Conservation (phyloP, 2,329 filamentous ascomycete genomes). For the Sphaceloma murrayae region DNA sequence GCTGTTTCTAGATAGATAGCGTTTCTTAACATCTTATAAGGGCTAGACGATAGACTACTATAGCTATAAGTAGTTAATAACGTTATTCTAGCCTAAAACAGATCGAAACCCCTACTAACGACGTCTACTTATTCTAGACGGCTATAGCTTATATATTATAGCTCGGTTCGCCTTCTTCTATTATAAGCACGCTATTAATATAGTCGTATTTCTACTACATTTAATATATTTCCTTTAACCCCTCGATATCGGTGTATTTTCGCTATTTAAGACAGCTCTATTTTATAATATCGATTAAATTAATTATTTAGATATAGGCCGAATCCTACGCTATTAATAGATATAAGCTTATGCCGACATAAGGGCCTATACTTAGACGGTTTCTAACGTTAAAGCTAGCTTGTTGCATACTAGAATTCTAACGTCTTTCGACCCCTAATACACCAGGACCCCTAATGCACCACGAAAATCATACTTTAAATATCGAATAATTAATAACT, state of each 20-base stretch:
- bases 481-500: no score
- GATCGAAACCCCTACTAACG: neutral
- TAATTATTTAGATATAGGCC: neutral
- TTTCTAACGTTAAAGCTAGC: neutral
- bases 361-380: neutral
- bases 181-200: neutral
- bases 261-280: neutral
- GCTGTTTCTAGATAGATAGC: neutral
- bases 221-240: neutral
- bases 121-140: neutral
- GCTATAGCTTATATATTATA: neutral
- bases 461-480: no score
- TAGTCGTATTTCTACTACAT: neutral
- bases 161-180: neutral
- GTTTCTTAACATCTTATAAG: neutral
- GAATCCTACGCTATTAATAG: neutral
- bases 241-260: neutral
- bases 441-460: no score
- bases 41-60: neutral
- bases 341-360: neutral
- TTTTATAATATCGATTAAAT: neutral
- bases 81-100: neutral
- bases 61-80: neutral
- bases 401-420: neutral
- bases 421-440: no score